phyloP scores from a whole-genome alignment of 2,329 filamentous ascomycete genomes.

The Diaporthe ampelina region DNA sequence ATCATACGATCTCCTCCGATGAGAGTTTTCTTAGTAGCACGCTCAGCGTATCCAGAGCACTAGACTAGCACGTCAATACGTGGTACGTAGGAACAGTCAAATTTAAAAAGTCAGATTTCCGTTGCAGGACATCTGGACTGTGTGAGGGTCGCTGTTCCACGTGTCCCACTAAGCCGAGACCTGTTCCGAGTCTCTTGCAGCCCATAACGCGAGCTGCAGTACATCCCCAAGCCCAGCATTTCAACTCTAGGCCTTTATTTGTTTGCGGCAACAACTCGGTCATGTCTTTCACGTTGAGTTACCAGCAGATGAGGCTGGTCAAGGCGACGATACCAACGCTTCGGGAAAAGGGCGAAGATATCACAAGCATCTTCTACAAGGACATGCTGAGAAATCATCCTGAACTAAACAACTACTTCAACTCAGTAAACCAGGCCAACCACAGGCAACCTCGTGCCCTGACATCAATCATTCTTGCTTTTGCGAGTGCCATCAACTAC shows the following conservation, averaged over 20 bases:
- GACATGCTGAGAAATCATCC: constrained; percentile 77
- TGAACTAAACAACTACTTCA: constrained; percentile 79
- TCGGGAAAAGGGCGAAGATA: constrained; percentile 74
- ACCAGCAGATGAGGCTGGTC: constrained; percentile 73
- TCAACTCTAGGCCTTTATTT: background rate
- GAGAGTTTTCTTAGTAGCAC: constrained; percentile 9
- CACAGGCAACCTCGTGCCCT: constrained; percentile 73
- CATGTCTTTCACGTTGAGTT: constrained; percentile 55
- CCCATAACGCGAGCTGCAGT: background rate
- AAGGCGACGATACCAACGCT: constrained; percentile 79
- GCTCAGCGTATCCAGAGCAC: background rate
- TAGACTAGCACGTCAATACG: background rate
- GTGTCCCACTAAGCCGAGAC: background rate
- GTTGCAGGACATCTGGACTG: background rate
- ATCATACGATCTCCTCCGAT: constrained; percentile 37
- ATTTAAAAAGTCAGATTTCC: constrained; percentile 10
- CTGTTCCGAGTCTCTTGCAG: background rate
- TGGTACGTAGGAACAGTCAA: background rate
- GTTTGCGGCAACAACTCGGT: background rate
- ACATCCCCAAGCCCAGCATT: background rate
- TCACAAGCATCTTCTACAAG: constrained; percentile 80
- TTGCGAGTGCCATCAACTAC: constrained; percentile 78
- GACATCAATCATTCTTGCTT: constrained; percentile 76
- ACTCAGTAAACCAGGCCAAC: constrained; percentile 74
- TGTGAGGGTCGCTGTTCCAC: background rate